Conservation (phyloP, 1,139 yeast genomes). For the Suhomyces chickasaworum region DNA sequence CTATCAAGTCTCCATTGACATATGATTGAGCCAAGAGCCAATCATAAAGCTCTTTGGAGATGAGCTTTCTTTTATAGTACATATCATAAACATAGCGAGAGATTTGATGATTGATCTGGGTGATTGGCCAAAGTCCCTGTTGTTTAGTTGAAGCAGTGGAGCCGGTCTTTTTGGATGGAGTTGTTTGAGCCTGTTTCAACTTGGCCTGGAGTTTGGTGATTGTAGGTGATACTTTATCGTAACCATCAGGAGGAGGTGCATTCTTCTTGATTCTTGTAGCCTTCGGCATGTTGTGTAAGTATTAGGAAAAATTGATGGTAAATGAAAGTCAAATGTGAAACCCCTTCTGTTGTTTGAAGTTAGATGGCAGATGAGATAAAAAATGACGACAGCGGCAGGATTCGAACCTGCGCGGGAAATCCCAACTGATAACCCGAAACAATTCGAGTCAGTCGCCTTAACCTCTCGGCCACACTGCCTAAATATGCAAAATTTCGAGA, state of each 20-base stretch:
- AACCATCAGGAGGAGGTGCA: slow-evolving; percentile 70
- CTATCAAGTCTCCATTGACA: slow-evolving; percentile 71
- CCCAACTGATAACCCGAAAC: slow-evolving; percentile 50
- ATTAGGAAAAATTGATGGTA: no score
- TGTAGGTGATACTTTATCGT: slow-evolving; percentile 68
- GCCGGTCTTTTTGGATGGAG: slow-evolving; percentile 19
- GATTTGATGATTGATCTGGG: slow-evolving; percentile 70
- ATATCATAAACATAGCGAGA: slow-evolving; percentile 76
- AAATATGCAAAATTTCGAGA: neutral
- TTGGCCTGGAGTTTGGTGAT: slow-evolving; percentile 61
- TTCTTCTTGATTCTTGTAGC: slow-evolving; percentile 18
- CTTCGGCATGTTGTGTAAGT: slow-evolving; percentile 15
- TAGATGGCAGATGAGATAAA: slow-evolving; percentile 1
- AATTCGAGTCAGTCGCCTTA: slow-evolving; percentile 24
- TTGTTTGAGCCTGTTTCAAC: slow-evolving; percentile 58
- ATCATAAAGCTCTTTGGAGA: slow-evolving; percentile 68
- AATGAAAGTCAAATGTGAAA: no score
- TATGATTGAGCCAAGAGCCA: slow-evolving; percentile 72
- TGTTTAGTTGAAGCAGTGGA: slow-evolving; percentile 40
- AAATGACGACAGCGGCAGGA: slow-evolving; percentile 75
- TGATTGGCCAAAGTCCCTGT: slow-evolving; percentile 72
- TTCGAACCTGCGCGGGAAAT: slow-evolving; percentile 90
- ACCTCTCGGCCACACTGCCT: slow-evolving; percentile 22
- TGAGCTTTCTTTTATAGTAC: slow-evolving; percentile 68
- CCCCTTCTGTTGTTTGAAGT: no score